Evolutionary conservation across 176 grass and related monocot genomes (phyloP), one percentile per base, ranked within the genome.

Genomic region (Chrysopogon serrulatus): DNA sequence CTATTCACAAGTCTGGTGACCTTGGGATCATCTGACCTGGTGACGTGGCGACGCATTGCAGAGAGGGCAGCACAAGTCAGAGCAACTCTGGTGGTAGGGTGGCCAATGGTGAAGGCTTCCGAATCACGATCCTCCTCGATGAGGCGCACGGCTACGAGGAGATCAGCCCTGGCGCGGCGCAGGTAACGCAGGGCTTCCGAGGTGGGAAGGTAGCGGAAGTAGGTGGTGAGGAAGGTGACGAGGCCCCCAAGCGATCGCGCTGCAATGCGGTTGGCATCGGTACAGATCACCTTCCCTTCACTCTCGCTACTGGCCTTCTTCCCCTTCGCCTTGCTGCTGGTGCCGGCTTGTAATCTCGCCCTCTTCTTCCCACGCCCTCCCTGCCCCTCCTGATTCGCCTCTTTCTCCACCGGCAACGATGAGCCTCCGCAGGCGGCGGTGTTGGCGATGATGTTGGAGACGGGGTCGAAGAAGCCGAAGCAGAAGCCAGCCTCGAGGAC

Each of bases 181-280:
- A 74, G 45, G 71, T 53, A 74, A 30, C 71, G 71, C 45, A 53
- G 28, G 71, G 71, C 71, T 53, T 74, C 45, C 71, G 26, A 32
- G 17, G 10, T 13, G 30, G 17, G 17, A 10, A 74, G 72, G 30
- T 74, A 74, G 30, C 72, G 44, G 72, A 74, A 53, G 72, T 53
- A 35, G 72, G 18, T 34, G 18, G 30, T 34, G 45, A 74, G 45
- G 45, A 74, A 74, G 45, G 72, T 53, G 45, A 74, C 9, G 45
- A 74, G 72, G 45, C 72, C 72, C 1, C 16, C 1, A 3, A 33
- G 45, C 8, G 72, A 74, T 53, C 44, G 45, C 30, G 4, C 30
- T 8, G 71, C 71, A 17, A 73, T 73, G 68, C 41, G 15, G n/a
- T 14, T 16, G 44, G 44, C 45, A 18, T 15, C 15, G 40, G 21